Base-by-base conservation (phyloP, 441 rosid species). In the Hypseocharis bilobata region DNA sequence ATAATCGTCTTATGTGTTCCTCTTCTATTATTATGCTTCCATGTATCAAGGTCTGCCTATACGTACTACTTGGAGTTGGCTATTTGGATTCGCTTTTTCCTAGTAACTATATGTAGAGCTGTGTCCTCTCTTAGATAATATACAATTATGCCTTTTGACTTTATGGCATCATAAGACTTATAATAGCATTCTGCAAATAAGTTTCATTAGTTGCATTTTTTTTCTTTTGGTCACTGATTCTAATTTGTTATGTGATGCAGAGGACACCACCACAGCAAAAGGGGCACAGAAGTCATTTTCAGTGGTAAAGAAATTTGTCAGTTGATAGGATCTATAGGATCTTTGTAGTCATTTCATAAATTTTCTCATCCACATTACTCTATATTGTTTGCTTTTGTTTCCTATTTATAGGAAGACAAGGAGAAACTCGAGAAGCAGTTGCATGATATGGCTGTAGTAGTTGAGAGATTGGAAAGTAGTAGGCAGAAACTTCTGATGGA, bases 401-500 rank as follows among this genome's bases (percentile, higher is more conserved):
- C 40, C 62, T 64, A 2, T 54, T 70, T 77, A 75, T 77, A 93
- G 96, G 96, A 87, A 78, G 96, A 86, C 52, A 86, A 83, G 75
- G 93, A 87, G 79, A 84, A 77, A 78, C 82, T 88, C 55, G 99
- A 91, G 87, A 87, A 78, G 78, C 93, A 86, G 84, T 79, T 93
- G 80, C 97, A 91, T 73, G 91, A 91, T 77, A 79, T 93, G 99
- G 97, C 99, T 74, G 85, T 89, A 36, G 95, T 78, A 63, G 81
- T 93, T 74, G 99, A 93, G 84, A 86, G 91, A 75, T 75, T 93
- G 62, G 99, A 93, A 80, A 85, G 72, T 80, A 87, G 99, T 66
- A 83, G 97, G 71, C 97, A 93, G 78, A 93, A 88, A 81, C 97
- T 89, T 83, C 86, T 93, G 20, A 73, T 77, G 83, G 99, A 93